Base-by-base conservation (phyloP, 2,329 filamentous ascomycete species). In the Clarireedia sp. region DNA sequence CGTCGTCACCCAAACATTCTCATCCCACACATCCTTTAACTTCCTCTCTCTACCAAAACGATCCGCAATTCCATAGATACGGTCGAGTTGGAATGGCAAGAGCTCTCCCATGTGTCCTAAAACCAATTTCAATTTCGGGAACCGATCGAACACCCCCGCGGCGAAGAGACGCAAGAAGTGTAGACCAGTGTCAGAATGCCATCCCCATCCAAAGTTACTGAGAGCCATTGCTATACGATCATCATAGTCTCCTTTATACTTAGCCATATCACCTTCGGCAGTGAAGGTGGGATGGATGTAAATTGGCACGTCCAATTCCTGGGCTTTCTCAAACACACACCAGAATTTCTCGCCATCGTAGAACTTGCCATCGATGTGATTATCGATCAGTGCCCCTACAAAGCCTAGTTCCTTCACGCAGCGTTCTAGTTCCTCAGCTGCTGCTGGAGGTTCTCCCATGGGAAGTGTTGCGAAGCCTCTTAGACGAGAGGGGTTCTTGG, bases 1-100 rank as follows among this genome's bases (percentile, higher is more conserved):
- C 2, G 79, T 81, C 1, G 79, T 82, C 24, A 84, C 65, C 74
- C 77, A 82, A 10, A 83, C 67, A 56, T 83, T 83, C 56, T 74
- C 68, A 47, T 76, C 72, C 72, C 76, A 84, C 2, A 82, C 77
- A 12, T 78, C 69, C 14, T 67, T 62, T 47, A 82, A 75, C 0
- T 67, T 63, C 60, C 55, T 66, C 55, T 56, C 67, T 65, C 12
- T 67, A 61, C 70, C 68, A 65, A 66, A 69, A 29, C 65, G 59
- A 10, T 50, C 55, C 21, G 64, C 63, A 33, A 70, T 50, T 57
- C 49, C 62, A 54, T 66, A 54, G 48, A 75, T 72, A 2, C 79
- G 72, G 43, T 79, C 74, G 14, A 83, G 66, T 67, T 78, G 74
- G 51, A 77, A 81, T 0, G 81, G 80, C 0, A 83, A 60, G 71